Conservation (phyloP, 768 basidiomycete species). For the Fibroporia radiculosa region DNA sequence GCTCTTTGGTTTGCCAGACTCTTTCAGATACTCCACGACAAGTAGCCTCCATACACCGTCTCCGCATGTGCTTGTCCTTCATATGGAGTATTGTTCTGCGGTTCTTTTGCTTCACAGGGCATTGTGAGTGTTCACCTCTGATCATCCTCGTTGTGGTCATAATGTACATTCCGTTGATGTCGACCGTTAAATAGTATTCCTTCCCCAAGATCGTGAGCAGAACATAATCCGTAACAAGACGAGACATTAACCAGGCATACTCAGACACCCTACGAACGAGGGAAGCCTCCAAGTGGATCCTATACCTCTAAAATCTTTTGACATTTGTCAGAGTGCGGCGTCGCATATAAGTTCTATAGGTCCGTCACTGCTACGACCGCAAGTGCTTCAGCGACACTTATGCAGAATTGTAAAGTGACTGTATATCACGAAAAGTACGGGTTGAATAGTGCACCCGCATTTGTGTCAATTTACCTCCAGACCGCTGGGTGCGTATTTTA, state of each 20-base stretch:
- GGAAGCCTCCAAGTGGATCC: conserved; percentile 24
- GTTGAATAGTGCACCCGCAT: conserved; percentile 52
- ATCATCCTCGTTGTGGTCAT: not conserved
- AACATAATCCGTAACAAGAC: not conserved
- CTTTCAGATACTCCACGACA: conserved; percentile 50
- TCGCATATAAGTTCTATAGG: conserved; percentile 61
- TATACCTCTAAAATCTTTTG: conserved; percentile 58
- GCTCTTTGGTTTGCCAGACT: conserved; percentile 61
- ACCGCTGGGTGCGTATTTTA: conserved; percentile 52
- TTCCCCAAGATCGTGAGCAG: conserved; percentile 56
- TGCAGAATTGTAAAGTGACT: conserved; percentile 33
- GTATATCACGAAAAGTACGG: conserved; percentile 54
- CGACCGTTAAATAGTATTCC: conserved; percentile 67
- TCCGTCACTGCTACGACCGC: conserved; percentile 19
- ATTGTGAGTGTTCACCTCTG: conserved; percentile 46
- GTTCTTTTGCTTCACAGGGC: conserved; percentile 70
- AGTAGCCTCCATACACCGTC: conserved; percentile 47
- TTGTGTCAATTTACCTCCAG: conserved; percentile 63
- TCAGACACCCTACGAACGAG: not conserved
- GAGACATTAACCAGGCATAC: not conserved
- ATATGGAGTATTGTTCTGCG: conserved; percentile 70
- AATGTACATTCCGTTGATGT: no score
- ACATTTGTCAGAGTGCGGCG: conserved; percentile 68
- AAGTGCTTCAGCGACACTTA: not conserved
- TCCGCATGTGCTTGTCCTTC: conserved; percentile 59